Conservation (phyloP, 192 early-diverging fungal species). For the Lunasporangiospora selenospora region DNA sequence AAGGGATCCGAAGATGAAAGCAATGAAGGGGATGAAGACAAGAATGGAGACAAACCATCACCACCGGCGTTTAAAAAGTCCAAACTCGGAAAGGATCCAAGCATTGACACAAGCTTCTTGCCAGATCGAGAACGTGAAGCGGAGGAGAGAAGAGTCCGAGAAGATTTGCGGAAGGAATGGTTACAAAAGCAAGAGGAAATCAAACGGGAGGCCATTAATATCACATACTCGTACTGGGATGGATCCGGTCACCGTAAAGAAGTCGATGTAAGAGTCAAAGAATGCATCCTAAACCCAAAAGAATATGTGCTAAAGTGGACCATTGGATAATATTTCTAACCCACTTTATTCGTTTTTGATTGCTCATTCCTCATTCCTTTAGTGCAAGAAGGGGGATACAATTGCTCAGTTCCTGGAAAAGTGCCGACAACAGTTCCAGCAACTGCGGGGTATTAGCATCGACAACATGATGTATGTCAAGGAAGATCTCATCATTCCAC, state of each 20-base stretch:
- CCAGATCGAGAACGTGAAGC: conserved; percentile 91
- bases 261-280: conserved; percentile 59
- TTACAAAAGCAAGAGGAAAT: conserved; percentile 79
- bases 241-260: conserved; percentile 91
- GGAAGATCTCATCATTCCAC: conserved; percentile 96
- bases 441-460: conserved; percentile 79
- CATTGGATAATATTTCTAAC: no score
- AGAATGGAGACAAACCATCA: conserved; percentile 13
- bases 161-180: conserved; percentile 85
- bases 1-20: conserved; percentile 15
- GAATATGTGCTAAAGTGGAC: no score
- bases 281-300: neutral
- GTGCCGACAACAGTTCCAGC: conserved; percentile 81
- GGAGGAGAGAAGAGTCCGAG: conserved; percentile 71
- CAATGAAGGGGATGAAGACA: conserved; percentile 26
- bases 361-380: neutral
- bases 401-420: conserved; percentile 88
- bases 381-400: conserved; percentile 85
- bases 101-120: conserved; percentile 91
- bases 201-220: conserved; percentile 82
- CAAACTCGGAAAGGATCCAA: conserved; percentile 81
- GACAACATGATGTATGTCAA: conserved; percentile 94
- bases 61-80: conserved; percentile 48
- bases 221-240: conserved; percentile 97
- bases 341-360: neutral